phyloP scores from a whole-genome alignment of 2,329 filamentous ascomycete species.

The Paraphaeosphaeria sporulosa region DNA sequence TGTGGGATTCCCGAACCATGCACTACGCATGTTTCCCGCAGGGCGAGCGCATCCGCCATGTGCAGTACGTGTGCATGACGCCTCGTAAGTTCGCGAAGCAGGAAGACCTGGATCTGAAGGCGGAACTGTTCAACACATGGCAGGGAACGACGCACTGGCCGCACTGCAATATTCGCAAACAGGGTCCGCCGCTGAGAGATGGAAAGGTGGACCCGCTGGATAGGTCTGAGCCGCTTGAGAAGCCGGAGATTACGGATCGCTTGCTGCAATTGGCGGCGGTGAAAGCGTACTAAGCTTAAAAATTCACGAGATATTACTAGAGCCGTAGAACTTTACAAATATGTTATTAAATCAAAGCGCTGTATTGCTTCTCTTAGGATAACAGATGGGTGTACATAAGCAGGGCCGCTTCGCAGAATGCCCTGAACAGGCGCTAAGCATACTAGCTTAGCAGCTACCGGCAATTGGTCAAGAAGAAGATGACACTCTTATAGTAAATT shows the following conservation, averaged over 20 bases:
- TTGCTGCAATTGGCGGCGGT: constrained; percentile 25
- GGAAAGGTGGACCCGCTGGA: constrained; percentile 21
- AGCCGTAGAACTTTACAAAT: no score
- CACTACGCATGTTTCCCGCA: constrained; percentile 46
- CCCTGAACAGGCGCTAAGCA: no score
- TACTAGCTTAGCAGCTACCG: no score
- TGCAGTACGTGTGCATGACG: constrained; percentile 34
- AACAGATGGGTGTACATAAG: no score
- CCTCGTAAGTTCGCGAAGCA: constrained; percentile 25
- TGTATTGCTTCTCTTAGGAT: no score
- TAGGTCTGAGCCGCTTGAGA: constrained; percentile 28
- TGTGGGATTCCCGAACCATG: constrained; percentile 58
- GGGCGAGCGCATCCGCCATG: constrained; percentile 25
- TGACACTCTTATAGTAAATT: no score
- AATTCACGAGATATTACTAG: no score
- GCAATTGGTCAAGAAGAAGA: no score
- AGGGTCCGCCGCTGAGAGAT: constrained; percentile 19
- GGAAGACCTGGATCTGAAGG: constrained; percentile 28
- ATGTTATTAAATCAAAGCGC: no score
- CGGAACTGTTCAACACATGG: constrained; percentile 24
- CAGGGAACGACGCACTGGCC: constrained; percentile 35
- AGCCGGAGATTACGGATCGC: constrained; percentile 25
- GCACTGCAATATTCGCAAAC: constrained; percentile 29
- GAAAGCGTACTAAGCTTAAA: constrained; percentile 23
- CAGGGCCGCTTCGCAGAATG: no score